phyloP scores from a whole-genome alignment of 192 early-diverging fungal species.

The Dimargaris cristalligena region DNA sequence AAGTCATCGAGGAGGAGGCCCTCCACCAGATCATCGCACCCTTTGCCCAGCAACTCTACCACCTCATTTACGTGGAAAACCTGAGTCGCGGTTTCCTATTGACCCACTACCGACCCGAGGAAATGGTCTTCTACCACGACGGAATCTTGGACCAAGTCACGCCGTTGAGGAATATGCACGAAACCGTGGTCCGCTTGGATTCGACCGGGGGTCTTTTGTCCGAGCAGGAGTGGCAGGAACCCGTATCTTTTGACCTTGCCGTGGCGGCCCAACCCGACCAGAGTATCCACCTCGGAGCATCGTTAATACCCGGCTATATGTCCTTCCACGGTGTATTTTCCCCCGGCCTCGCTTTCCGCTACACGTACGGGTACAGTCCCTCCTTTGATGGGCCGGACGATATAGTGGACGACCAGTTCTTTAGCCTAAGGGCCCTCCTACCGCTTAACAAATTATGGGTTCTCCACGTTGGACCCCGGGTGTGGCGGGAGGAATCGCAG shows the following conservation, averaged over 20 bases:
- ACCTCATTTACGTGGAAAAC: not conserved
- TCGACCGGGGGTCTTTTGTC: not conserved
- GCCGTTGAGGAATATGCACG: too few species aligned
- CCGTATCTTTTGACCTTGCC: not conserved
- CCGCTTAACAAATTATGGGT: not conserved
- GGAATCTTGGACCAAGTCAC: too few species aligned
- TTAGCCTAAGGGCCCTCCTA: not conserved
- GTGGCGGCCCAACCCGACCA: not conserved
- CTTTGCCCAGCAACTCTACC: too few species aligned
- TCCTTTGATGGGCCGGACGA: too few species aligned
- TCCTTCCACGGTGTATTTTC: not conserved
- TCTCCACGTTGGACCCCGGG: not conserved
- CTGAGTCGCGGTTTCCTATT: not conserved
- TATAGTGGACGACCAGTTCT: not conserved
- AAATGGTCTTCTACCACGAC: not conserved
- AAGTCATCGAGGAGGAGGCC: too few species aligned
- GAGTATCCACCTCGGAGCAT: not conserved
- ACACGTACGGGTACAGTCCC: not conserved
- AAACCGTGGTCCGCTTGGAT: not conserved
- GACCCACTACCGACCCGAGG: not conserved
- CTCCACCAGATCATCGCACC: too few species aligned
- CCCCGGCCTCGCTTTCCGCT: slow-evolving; percentile 1
- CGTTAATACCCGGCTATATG: slow-evolving; percentile 1
- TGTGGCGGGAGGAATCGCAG: too few species aligned
- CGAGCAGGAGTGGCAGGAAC: not conserved